Conservation (phyloP, 345 rosid genomes). For the Brassica juncea region DNA sequence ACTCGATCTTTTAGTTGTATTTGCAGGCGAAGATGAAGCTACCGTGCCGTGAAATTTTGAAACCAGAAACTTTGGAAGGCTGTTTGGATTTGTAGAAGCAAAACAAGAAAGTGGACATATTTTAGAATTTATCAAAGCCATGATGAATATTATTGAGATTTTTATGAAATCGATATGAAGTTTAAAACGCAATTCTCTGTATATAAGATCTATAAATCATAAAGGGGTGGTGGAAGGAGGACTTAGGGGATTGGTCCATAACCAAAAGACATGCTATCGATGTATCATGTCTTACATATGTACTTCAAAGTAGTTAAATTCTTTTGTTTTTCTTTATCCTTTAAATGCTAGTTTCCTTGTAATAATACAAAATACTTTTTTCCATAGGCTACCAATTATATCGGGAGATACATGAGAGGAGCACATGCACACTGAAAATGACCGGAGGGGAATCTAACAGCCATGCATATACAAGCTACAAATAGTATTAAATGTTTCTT, state of each 20-base stretch:
- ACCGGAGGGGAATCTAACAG: neutral
- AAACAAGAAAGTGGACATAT: neutral
- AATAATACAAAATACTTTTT: too few relatives aligned
- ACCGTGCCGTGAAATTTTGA: neutral
- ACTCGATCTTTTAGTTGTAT: neutral
- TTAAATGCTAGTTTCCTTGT: neutral
- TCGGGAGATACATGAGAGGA: neutral
- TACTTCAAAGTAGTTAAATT: neutral
- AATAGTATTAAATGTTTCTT: neutral
- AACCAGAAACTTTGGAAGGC: neutral
- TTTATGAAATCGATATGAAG: neutral
- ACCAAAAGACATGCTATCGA: neutral
- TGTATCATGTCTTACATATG: neutral
- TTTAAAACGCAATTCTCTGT: neutral
- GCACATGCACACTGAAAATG: neutral
- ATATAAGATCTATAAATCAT: neutral
- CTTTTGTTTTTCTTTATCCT: neutral
- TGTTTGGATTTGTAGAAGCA: conserved; percentile 4
- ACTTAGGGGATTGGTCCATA: conserved; percentile 7
- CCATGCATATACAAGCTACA: neutral
- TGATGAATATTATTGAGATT: neutral
- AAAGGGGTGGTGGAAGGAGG: neutral
- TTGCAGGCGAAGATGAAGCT: neutral
- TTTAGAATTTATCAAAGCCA: conserved; percentile 5
- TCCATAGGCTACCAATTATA: neutral